These are phyloP conservation scores for Colletotrichum scovillei DNA, from an alignment of 2,329 filamentous ascomycete species.

Conservation along the genomic window DNA sequence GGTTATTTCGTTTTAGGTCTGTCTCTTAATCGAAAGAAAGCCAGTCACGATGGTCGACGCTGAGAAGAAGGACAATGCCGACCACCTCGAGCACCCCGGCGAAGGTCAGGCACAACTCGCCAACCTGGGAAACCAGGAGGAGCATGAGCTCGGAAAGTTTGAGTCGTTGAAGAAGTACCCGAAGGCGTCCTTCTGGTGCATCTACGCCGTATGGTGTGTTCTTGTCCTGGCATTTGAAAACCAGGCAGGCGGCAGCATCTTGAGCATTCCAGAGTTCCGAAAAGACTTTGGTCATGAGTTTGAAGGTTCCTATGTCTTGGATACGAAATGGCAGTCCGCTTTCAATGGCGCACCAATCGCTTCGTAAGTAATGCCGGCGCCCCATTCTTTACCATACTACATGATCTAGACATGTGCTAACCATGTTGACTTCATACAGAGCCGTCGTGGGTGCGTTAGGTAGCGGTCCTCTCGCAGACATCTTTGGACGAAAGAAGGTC, in stretches of 20 bases:
- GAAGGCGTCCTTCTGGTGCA: slow-evolving; percentile 45
- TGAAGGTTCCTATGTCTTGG: slow-evolving; percentile 50
- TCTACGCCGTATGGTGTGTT: slow-evolving; percentile 53
- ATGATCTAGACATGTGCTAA: background rate
- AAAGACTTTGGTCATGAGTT: slow-evolving; percentile 55
- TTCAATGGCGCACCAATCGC: slow-evolving; percentile 56
- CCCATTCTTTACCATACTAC: too few relatives aligned
- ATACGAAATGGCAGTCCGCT: slow-evolving; percentile 56
- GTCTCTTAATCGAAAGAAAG: background rate
- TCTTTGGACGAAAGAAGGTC: slow-evolving; percentile 45
- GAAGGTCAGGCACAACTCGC: slow-evolving; percentile 16
- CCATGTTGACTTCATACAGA: background rate
- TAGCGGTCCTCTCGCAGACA: slow-evolving; percentile 46
- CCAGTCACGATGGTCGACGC: background rate
- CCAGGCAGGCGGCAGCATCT: slow-evolving; percentile 52
- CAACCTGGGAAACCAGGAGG: slow-evolving; percentile 42
- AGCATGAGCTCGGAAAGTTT: slow-evolving; percentile 39
- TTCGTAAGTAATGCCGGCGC: slow-evolving; percentile 38
- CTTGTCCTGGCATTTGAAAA: slow-evolving; percentile 54
- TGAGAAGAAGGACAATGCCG: slow-evolving; percentile 15
- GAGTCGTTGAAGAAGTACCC: slow-evolving; percentile 42
- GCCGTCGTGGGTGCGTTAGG: slow-evolving; percentile 44
- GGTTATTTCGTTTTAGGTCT: background rate
- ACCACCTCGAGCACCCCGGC: slow-evolving; percentile 11
- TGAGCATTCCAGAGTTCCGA: slow-evolving; percentile 57